Evolutionary conservation across 257 asterid genomes (phyloP).

Genomic region (Ballota nigra): DNA sequence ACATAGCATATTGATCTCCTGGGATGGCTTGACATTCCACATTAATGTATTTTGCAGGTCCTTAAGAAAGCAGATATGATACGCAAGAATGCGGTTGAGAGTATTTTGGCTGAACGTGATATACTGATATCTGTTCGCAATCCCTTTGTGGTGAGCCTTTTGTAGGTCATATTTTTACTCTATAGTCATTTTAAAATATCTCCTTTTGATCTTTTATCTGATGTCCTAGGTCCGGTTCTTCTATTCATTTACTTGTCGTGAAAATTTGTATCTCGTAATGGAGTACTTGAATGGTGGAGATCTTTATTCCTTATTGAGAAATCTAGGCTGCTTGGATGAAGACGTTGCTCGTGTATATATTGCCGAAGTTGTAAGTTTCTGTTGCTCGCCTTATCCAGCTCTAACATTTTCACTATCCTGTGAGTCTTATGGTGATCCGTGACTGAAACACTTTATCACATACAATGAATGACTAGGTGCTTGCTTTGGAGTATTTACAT

Average conservation of each 20-base stretch:
- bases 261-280: constrained; percentile 96
- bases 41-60: constrained; percentile 52
- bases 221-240: constrained; percentile 83
- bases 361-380: constrained; percentile 94
- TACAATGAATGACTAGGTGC: constrained; percentile 58
- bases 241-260: constrained; percentile 98
- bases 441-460: too few relatives aligned
- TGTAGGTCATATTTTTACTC: constrained; percentile 23
- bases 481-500: constrained; percentile 97
- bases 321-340: constrained; percentile 97
- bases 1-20: background rate
- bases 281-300: constrained; percentile 99
- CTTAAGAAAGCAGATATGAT: constrained; percentile 98
- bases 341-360: constrained; percentile 95
- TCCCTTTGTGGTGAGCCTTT: constrained; percentile 95
- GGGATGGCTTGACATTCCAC: constrained; percentile 15
- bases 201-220: constrained; percentile 28
- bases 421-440: constrained; percentile 14
- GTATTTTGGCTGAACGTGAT: constrained; percentile 98
- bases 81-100: constrained; percentile 98
- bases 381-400: constrained; percentile 20
- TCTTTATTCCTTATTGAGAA: constrained; percentile 91
- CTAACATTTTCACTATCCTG: background rate
- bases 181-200: constrained; percentile 19
- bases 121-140: constrained; percentile 96